These are phyloP conservation scores for Astraeus odoratus DNA, from an alignment of 768 basidiomycete genomes.

Conservation along the genomic window DNA sequence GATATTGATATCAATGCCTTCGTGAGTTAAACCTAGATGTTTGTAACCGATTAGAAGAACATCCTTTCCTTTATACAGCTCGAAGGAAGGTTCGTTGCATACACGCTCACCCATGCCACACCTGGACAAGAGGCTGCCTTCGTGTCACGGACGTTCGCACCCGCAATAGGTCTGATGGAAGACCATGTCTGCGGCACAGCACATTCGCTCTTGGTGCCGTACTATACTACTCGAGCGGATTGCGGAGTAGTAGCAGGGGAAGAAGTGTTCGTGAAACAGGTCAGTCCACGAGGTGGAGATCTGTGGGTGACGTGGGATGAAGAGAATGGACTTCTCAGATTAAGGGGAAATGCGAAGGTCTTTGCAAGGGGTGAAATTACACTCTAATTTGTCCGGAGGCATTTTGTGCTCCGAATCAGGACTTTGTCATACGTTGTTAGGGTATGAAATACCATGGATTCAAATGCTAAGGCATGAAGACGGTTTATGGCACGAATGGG, in stretches of 20 bases:
- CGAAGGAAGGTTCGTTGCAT: constrained; percentile 11
- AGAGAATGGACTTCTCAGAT: constrained; percentile 21
- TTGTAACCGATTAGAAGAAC: not conserved
- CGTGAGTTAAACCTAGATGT: constrained; percentile 17
- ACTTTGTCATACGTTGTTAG: no score
- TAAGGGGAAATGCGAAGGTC: constrained; percentile 30
- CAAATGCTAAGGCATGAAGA: no score
- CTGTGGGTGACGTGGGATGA: constrained; percentile 35
- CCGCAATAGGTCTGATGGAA: constrained; percentile 28
- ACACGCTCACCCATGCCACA: constrained; percentile 35
- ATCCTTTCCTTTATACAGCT: constrained; percentile 14
- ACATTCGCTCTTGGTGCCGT: constrained; percentile 42
- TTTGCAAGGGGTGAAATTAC: constrained; percentile 4
- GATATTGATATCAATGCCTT: constrained; percentile 27
- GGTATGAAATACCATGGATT: no score
- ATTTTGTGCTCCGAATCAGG: not conserved
- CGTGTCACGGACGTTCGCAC: constrained; percentile 47
- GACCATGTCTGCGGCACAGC: constrained; percentile 51
- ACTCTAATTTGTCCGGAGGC: not conserved
- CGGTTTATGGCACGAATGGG: no score
- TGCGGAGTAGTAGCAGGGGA: constrained; percentile 18
- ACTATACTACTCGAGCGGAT: constrained; percentile 32
- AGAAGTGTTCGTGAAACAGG: constrained; percentile 40
- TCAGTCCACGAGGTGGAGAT: constrained; percentile 44
- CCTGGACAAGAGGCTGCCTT: constrained; percentile 31